Percentiles rank a stretch among this genome's conserved stretches.
Evolutionary conservation across 1,284 basidiomycete species (phyloP).

Genomic region (Coniferiporia sulphurascens): DNA sequence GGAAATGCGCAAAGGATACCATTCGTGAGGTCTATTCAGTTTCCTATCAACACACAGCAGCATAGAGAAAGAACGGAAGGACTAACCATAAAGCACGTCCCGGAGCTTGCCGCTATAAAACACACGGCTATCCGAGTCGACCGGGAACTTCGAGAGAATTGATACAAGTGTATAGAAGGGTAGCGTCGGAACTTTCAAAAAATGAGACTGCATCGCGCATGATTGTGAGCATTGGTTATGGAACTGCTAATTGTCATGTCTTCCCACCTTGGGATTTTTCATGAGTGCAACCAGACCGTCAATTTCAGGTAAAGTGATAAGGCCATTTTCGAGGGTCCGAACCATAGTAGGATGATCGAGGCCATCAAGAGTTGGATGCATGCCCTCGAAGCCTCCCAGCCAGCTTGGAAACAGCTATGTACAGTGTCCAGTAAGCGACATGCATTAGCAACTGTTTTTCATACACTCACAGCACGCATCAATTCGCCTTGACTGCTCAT

Average conservation of each 20-base stretch:
- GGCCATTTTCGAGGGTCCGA: conserved; percentile 50
- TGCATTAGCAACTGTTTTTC: background rate
- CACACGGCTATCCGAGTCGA: conserved; percentile 63
- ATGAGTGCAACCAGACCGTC: conserved; percentile 61
- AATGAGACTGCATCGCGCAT: conserved; percentile 55
- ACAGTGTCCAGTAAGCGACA: background rate
- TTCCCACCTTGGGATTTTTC: conserved; percentile 64
- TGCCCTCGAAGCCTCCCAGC: conserved; percentile 69
- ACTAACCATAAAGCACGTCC: conserved; percentile 62
- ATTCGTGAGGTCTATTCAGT: conserved; percentile 2
- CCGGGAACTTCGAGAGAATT: conserved; percentile 68
- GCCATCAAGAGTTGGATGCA: conserved; percentile 58
- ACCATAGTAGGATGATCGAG: conserved; percentile 52
- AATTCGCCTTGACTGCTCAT: conserved; percentile 71
- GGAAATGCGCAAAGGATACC: background rate
- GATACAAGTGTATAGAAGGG: conserved; percentile 73
- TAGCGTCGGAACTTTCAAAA: conserved; percentile 74
- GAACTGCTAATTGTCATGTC: background rate
- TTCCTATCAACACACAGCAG: conserved; percentile 15
- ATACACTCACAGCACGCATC: conserved; percentile 59
- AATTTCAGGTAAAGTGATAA: conserved; percentile 62
- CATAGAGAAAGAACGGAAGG: conserved; percentile 17
- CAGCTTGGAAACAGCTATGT: conserved; percentile 69
- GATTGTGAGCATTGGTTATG: background rate
- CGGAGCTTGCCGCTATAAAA: conserved; percentile 59